These are phyloP conservation scores for Globisporangium echinulatum DNA, from an alignment of 352 stramenopile genomes.

Conservation along the genomic window DNA sequence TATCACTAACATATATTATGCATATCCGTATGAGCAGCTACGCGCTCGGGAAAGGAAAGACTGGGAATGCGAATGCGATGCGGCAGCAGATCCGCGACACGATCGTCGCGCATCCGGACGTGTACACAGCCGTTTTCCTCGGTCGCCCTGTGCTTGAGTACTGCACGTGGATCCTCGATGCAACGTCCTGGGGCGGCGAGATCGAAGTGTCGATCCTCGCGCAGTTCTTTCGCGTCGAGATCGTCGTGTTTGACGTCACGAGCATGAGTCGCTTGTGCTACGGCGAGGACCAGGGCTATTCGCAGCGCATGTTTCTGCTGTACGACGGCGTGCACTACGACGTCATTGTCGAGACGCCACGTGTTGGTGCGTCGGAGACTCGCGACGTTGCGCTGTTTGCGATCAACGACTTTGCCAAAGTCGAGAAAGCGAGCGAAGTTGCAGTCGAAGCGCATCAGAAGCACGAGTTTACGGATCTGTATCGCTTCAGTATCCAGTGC, in stretches of 20 bases:
- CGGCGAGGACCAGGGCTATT: constrained; percentile 74
- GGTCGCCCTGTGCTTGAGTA: constrained; percentile 74
- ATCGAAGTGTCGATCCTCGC: constrained; percentile 84
- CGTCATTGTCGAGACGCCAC: constrained; percentile 58
- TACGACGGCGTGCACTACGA: constrained; percentile 88
- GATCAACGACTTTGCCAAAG: constrained; percentile 84
- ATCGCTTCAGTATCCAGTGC: constrained; percentile 68
- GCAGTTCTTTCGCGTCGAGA: constrained; percentile 71
- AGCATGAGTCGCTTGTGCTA: constrained; percentile 83
- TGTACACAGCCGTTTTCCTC: constrained; percentile 76
- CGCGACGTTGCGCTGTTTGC: constrained; percentile 62
- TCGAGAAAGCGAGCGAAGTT: constrained; percentile 73
- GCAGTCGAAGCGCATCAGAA: constrained; percentile 81
- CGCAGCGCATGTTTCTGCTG: constrained; percentile 78
- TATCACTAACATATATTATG: no score
- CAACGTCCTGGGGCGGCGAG: constrained; percentile 80
- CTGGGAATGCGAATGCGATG: constrained; percentile 54
- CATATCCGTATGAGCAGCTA: constrained; percentile 22
- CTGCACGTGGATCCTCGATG: constrained; percentile 77
- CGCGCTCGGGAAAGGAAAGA: constrained; percentile 54
- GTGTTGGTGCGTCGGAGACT: constrained; percentile 31
- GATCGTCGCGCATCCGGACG: constrained; percentile 48
- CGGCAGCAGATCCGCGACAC: constrained; percentile 66
- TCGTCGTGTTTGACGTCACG: constrained; percentile 20
- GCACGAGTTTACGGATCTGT: constrained; percentile 75